Evolutionary conservation across 495 filamentous ascomycete genomes (phyloP), one percentile per base, ranked within the genome.

Genomic region (Corynascus novoguineensis): DNA sequence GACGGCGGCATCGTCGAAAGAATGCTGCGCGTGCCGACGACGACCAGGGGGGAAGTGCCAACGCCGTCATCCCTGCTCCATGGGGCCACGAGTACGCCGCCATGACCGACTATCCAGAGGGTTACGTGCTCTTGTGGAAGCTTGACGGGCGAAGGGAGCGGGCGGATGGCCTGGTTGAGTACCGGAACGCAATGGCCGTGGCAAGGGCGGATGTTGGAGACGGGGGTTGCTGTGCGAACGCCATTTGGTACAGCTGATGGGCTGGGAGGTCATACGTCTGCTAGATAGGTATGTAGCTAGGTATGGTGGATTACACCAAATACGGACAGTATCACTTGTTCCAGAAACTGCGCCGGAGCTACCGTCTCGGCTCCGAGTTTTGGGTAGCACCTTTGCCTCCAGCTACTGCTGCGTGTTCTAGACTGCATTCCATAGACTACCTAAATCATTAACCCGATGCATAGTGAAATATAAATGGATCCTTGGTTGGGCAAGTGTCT

Each of bases 51-150:
- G 71, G 19, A 59, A 57, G 25, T n/a, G 66, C 70, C 1, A 72
- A 74, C 34, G 64, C 63, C 14, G 62, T 73, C 14, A 35, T 59
- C 11, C 69, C 71, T 2, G 67, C 68, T 15, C 41, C 53, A 0
- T 75, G 71, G 40, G 65, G 67, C 37, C 69, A 73, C 35, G 49
- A 52, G 37, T 66, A 66, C 38, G 42, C 42, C 9, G 42, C 25
- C 10, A 46, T 46, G 42, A 46, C 42, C 4, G 42, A 46, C 45
- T 67, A 65, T 37, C 53, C 60, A 11, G 61, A 53, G n/a, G 70
- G 71, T 4, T 75, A 71, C 32, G 63, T 75, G 41, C 60, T 71
- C 59, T 60, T 75, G 25, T 75, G 67, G 71, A 62, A 66, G 47
- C 52, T 73, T 38, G 37, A 56, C 1, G 63, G 59, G 1, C 54